phyloP scores from a whole-genome alignment of 2,329 filamentous ascomycete species.

The Penicillium occitanis region DNA sequence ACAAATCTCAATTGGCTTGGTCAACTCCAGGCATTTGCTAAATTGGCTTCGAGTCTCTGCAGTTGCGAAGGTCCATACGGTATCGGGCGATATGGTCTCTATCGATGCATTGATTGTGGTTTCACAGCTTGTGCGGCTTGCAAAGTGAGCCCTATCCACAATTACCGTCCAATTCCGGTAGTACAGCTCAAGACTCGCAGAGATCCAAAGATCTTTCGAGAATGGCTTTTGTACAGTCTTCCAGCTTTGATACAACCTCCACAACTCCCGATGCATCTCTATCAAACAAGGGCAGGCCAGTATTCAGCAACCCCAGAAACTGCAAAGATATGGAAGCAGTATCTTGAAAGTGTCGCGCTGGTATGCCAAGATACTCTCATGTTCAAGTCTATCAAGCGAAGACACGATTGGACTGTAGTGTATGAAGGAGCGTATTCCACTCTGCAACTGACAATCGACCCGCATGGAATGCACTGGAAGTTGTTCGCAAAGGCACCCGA shows the following conservation, averaged over 20 bases:
- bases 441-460: slow-evolving; percentile 31
- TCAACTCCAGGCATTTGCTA: slow-evolving; percentile 29
- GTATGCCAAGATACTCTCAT: slow-evolving; percentile 30
- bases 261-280: neutral
- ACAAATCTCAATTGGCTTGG: slow-evolving; percentile 16
- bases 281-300: slow-evolving; percentile 3
- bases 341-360: slow-evolving; percentile 31
- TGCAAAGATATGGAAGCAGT: slow-evolving; percentile 34
- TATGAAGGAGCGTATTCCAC: slow-evolving; percentile 31
- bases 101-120: slow-evolving; percentile 52
- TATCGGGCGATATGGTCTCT: slow-evolving; percentile 42
- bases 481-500: slow-evolving; percentile 49
- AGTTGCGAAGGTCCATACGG: slow-evolving; percentile 55
- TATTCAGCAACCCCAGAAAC: slow-evolving; percentile 16
- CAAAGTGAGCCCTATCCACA: slow-evolving; percentile 55
- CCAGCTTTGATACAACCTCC: slow-evolving; percentile 36
- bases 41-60: slow-evolving; percentile 51
- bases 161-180: slow-evolving; percentile 36
- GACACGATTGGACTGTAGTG: slow-evolving; percentile 32
- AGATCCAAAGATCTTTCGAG: slow-evolving; percentile 47
- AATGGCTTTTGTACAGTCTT: slow-evolving; percentile 42
- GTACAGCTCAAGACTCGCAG: slow-evolving; percentile 31
- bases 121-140: slow-evolving; percentile 58
- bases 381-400: slow-evolving; percentile 33
- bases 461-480: slow-evolving; percentile 45